Evolutionary conservation across 1,139 yeast genomes (phyloP).

Genomic region (Komagataea norvegica): DNA sequence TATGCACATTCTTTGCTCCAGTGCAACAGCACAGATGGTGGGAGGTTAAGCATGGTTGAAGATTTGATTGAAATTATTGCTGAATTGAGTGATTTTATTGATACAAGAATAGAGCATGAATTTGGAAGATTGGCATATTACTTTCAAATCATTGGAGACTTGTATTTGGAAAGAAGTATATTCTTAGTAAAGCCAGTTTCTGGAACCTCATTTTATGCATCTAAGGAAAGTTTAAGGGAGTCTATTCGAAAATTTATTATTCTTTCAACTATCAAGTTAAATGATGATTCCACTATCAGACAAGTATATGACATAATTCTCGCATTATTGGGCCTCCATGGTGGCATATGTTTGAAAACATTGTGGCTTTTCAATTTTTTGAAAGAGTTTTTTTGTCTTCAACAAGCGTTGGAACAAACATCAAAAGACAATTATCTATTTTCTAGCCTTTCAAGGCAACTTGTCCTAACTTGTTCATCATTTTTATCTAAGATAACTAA

Average conservation of each 20-base stretch:
- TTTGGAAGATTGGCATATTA: constrained; percentile 11
- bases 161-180: constrained; percentile 11
- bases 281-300: constrained; percentile 37
- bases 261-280: constrained; percentile 28
- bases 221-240: constrained; percentile 21
- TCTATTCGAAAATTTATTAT: constrained; percentile 35
- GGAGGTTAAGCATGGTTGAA: not conserved
- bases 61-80: constrained; percentile 3
- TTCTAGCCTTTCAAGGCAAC: too few species aligned
- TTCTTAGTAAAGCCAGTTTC: not conserved
- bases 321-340: constrained; percentile 39
- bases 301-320: constrained; percentile 35
- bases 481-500: too few species aligned
- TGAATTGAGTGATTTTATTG: constrained; percentile 8
- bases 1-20: constrained; percentile 1
- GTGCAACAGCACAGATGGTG: too few species aligned
- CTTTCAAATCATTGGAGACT: constrained; percentile 14
- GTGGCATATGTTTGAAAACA: constrained; percentile 39
- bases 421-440: too few species aligned
- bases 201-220: too few species aligned
- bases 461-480: too few species aligned
- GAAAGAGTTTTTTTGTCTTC: constrained; percentile 29
- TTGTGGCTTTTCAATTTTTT: constrained; percentile 40
- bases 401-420: too few species aligned
- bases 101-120: constrained; percentile 5